Evolutionary conservation across 116 monocot genomes (phyloP), one percentile per base, ranked within the genome.

Genomic region (Papilionanthe hybrid): DNA sequence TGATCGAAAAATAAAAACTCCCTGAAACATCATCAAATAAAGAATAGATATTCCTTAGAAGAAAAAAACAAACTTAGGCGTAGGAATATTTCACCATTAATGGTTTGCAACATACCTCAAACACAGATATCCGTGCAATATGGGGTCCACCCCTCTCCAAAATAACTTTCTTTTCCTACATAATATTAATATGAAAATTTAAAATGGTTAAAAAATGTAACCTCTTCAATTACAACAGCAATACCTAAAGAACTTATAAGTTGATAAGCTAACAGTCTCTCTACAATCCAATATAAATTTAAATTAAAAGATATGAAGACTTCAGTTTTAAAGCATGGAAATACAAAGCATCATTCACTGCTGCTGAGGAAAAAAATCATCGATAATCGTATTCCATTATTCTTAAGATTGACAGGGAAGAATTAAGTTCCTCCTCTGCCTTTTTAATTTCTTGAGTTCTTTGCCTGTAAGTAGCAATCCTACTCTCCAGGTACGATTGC

Each of bases 91-190:
- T 73, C 44, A 73, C 3, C 44, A 45, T 28, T 50, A 49, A n/a
- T 47, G 75, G 9, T 23, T 44, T 50, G 9, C 22, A 49, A 23
- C 13, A 75, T 75, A 75, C 75, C 75, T 97, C 97, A 87, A 89
- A 91, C 20, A 97, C 94, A 78, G 97, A 97, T 48, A 97, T 87
- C 17, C 86, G 92, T 41, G 94, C 97, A 88, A 97, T 88, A 55
- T 81, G 89, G 78, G 97, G 92, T 75, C 97, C 97, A 85, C 82
- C 80, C 65, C 79, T 92, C 88, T 97, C 97, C 84, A 94, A 78
- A 43, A 92, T 75, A 80, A 97, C 87, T 78, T 92, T 97, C 82
- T 97, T 94, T 84, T 84, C 89, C 97, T 97, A 79, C 50, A 89
- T 67, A 78, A 75, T 30, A 56, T 43, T 12, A 75, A 47, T 49